These are phyloP conservation scores for Avena eriantha DNA, from an alignment of 176 grass and related monocot genomes.

Conservation along the genomic window DNA sequence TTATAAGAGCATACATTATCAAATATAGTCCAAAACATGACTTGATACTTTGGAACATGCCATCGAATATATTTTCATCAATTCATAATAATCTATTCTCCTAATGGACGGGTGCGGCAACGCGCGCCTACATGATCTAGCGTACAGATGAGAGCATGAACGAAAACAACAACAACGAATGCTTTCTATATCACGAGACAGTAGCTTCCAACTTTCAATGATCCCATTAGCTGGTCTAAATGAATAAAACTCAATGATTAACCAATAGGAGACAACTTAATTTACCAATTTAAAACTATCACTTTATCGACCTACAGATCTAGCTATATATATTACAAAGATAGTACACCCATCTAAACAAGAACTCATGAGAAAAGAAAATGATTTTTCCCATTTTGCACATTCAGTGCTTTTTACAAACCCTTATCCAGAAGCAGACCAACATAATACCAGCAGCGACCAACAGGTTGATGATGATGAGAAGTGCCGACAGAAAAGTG, in stretches of 20 bases:
- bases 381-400: constrained; percentile 17
- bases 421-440: constrained; percentile 4
- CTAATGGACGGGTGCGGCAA: too few relatives aligned
- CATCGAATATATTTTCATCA: too few relatives aligned
- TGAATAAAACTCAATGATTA: background rate
- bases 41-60: too few relatives aligned
- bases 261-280: background rate
- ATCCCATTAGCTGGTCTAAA: constrained; percentile 23
- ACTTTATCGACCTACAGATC: background rate
- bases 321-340: constrained; percentile 48
- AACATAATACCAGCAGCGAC: background rate
- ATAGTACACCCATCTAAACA: constrained; percentile 26
- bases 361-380: constrained; percentile 8
- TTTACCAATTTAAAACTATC: constrained; percentile 15
- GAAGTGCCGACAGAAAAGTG: constrained; percentile 9
- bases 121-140: too few relatives aligned
- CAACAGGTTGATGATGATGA: background rate
- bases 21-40: too few relatives aligned
- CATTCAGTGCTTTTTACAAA: constrained; percentile 36
- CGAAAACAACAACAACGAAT: constrained; percentile 3
- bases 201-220: constrained; percentile 2
- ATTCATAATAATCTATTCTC: too few relatives aligned
- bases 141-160: background rate
- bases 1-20: too few relatives aligned
- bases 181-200: background rate